Evolutionary conservation across 1,284 basidiomycete species (phyloP).

Genomic region (Clitocybe nebularis): DNA sequence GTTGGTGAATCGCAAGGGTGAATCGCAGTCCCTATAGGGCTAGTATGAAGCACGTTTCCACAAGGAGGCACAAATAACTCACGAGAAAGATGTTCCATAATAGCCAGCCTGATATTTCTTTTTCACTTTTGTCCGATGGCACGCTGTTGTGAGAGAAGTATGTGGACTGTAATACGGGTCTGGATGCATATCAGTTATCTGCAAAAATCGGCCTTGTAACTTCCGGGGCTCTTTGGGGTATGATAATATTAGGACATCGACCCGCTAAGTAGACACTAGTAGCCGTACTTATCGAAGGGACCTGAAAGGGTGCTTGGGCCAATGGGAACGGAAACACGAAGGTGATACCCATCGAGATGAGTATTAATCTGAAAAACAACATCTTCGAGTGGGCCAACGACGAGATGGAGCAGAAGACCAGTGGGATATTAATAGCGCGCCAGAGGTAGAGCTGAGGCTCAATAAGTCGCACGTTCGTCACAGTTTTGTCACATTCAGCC

Average conservation of each 20-base stretch:
- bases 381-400: conserved; percentile 11
- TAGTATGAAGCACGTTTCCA: conserved; percentile 8
- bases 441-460: not conserved
- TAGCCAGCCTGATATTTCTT: conserved; percentile 50
- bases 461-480: conserved; percentile 14
- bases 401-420: too few species aligned
- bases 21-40: conserved; percentile 76
- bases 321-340: conserved; percentile 19
- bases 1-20: conserved; percentile 76
- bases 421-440: conserved; percentile 3
- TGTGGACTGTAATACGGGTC: conserved; percentile 58
- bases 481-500: not conserved
- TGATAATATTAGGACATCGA: not conserved
- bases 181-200: conserved; percentile 80
- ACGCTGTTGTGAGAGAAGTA: conserved; percentile 51
- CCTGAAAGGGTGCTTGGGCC: conserved; percentile 13
- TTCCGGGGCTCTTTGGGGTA: conserved; percentile 37
- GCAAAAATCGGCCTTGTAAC: conserved; percentile 70
- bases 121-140: conserved; percentile 63
- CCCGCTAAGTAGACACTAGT: not conserved
- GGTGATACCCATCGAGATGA: conserved; percentile 11
- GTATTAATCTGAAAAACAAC: conserved; percentile 10
- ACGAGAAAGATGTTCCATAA: conserved; percentile 64
- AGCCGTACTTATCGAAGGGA: conserved; percentile 12
- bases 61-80: too few species aligned